Percentiles rank a stretch among this genome's conserved stretches.
Conservation (phyloP, 805 yeast species). For the Wickerhamiella dianesei region DNA sequence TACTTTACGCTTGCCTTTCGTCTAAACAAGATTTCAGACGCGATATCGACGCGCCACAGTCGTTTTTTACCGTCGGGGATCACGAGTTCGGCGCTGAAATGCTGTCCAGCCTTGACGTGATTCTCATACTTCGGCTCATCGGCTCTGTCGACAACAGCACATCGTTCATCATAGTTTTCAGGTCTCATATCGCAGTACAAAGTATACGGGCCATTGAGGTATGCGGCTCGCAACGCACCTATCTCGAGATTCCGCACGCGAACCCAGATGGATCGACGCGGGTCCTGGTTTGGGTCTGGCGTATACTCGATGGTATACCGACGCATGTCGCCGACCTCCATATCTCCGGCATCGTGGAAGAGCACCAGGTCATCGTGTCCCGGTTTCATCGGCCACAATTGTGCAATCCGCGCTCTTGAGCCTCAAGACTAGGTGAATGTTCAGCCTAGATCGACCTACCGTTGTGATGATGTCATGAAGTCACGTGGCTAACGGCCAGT, state of each 20-base stretch:
- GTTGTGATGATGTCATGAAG: neutral
- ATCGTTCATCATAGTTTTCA: conserved; percentile 38
- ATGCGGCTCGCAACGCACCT: conserved; percentile 65
- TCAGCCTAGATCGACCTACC: neutral
- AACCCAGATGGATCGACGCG: conserved; percentile 20
- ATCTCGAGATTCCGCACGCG: conserved; percentile 60
- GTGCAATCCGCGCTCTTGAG: too few relatives aligned
- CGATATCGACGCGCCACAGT: conserved; percentile 68
- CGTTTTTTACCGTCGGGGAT: conserved; percentile 35
- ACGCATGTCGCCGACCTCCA: conserved; percentile 40
- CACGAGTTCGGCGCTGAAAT: conserved; percentile 42
- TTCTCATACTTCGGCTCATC: conserved; percentile 32
- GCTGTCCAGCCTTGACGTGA: conserved; percentile 58
- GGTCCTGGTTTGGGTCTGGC: conserved; percentile 23
- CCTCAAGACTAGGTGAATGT: too few relatives aligned
- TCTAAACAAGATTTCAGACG: conserved; percentile 67
- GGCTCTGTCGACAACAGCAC: conserved; percentile 18
- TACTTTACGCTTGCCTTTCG: conserved; percentile 54
- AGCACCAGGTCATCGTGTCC: conserved; percentile 3
- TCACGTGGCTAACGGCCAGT: neutral
- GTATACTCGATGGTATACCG: conserved; percentile 42
- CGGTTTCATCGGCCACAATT: too few relatives aligned
- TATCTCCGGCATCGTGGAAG: conserved; percentile 13
- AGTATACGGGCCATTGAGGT: conserved; percentile 77
- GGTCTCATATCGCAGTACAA: conserved; percentile 73